Base-by-base conservation (phyloP, 1,139 yeast genomes). In the Hyphopichia buzzinii region DNA sequence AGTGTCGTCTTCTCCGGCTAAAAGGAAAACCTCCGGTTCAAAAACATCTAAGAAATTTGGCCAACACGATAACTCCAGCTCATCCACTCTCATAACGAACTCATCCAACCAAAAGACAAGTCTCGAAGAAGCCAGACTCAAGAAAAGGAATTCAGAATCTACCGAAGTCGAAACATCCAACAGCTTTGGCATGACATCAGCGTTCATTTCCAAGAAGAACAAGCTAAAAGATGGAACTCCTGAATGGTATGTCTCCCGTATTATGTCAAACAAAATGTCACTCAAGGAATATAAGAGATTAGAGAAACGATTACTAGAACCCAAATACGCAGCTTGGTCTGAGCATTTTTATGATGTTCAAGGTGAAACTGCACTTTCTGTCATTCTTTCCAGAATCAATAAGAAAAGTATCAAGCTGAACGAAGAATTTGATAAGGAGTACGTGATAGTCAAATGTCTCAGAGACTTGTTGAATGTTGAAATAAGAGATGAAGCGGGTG, bases 351-450 rank as follows among this genome's bases (percentile, higher is more conserved):
- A 58, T 14, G 57, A 55, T 12, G 63, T 64, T 2, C 75, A 71
- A 45, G 77, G 76, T 17, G 76, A 70, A 37, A 60, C 72, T 10
- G 76, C 76, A 0, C 53, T 71, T 16, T 59, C 72, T 1, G 74
- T 67, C 5, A 57, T 66, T 11, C 59, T 71, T 26, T 51, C 67
- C 2, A 50, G 72, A 32, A 58, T 69, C 26, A 68, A 67, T 43
- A 67, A 60, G 41, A 67, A 68, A 44, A 66, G 72, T 43, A 68
- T 70, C 39, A 71, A 71, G 46, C 64, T 66, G 29, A 69, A 71
- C 41, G 74, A 69, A 25, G 75, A 70, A 40, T 66, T 70, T 29
- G 74, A 70, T 36, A 60, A 55, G 39, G 77, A 71, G 42, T 65
- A 47, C 37, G 44, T 54, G 13, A 67, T 71, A 21, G 64, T 71